Evolutionary conservation across 192 early-diverging fungal genomes (phyloP), one percentile per base, ranked within the genome.

Genomic region (Entomortierella beljakovae): DNA sequence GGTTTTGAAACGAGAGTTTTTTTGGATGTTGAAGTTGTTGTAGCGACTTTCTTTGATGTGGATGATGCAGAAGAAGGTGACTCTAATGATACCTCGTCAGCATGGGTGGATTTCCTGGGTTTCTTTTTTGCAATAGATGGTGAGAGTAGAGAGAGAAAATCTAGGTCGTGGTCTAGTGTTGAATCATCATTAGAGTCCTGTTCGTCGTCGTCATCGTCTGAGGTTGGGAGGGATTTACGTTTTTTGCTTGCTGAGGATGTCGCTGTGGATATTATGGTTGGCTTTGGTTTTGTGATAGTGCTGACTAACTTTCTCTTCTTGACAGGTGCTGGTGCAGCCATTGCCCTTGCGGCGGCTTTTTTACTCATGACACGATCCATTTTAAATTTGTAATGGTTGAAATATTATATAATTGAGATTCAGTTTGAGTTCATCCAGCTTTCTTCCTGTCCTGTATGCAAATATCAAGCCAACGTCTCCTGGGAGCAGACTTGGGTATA

Each of bases 221-320:
- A n/a, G 37, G 11, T 34, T n/a, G 32, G 6, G 5, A 31, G 32
- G 15, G 73, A 50, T 38, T 69, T 69, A 25, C 66, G 65, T 42
- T 77, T 68, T 56, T 76, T 67, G 0, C 42, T 13, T 23, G 28
- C 29, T 9, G 37, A 7, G 37, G 38, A 2, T n/a, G 57, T 26
- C n/a, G 58, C 48, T 23, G 18, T 18, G 4, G 49, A 54, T 35
- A 9, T 20, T 29, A 37, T 28, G 10, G 54, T 16, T 6, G 46
- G 48, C 23, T 72, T 72, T 15, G 70, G 59, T 13, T 48, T 33
- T 16, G 63, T 35, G 48, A 72, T 66, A 32, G 73, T 66, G 40
- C 58, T 75, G 35, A 64, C 64, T 3, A 67, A 64, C 32, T 61
- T 67, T 32, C 62, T 75, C 61, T 72, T 72, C 65, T 68, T 76